phyloP scores from a whole-genome alignment of 2,329 filamentous ascomycete species.

The Aspergillus ruber region DNA sequence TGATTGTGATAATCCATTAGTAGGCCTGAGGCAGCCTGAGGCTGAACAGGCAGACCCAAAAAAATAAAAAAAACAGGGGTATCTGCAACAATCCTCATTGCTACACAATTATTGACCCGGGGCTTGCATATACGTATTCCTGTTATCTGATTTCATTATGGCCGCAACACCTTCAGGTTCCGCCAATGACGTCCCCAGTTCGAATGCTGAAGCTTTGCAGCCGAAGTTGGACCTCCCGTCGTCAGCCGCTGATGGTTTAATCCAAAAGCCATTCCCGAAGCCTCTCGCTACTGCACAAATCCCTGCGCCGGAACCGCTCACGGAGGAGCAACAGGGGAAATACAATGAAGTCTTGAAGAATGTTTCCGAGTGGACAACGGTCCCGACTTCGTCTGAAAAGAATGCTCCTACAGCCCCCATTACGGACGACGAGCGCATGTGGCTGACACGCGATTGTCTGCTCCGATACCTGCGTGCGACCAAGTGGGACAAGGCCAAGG shows the following conservation, averaged over 20 bases:
- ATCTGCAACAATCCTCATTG: not conserved
- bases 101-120: no score
- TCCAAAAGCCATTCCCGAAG: conserved; percentile 53
- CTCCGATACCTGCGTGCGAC: conserved; percentile 88
- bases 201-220: no score
- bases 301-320: conserved; percentile 54
- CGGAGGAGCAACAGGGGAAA: conserved; percentile 70
- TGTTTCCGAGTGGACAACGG: conserved; percentile 63
- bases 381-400: conserved; percentile 59
- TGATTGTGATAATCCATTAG: not conserved
- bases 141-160: not conserved
- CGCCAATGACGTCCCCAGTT: no score
- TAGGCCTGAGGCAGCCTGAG: not conserved
- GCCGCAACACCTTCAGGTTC: not conserved
- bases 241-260: conserved; percentile 33
- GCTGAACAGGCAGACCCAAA: no score
- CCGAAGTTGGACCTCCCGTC: conserved; percentile 28
- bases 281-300: conserved; percentile 56
- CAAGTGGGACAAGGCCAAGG: conserved; percentile 62
- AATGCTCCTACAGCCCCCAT: conserved; percentile 56
- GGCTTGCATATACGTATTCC: no score
- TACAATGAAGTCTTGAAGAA: conserved; percentile 69
- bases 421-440: conserved; percentile 74
- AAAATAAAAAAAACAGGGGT: no score
- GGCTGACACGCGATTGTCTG: conserved; percentile 86